Base-by-base conservation (phyloP, 2,329 filamentous ascomycete species). In the Elsinoe ampelina region DNA sequence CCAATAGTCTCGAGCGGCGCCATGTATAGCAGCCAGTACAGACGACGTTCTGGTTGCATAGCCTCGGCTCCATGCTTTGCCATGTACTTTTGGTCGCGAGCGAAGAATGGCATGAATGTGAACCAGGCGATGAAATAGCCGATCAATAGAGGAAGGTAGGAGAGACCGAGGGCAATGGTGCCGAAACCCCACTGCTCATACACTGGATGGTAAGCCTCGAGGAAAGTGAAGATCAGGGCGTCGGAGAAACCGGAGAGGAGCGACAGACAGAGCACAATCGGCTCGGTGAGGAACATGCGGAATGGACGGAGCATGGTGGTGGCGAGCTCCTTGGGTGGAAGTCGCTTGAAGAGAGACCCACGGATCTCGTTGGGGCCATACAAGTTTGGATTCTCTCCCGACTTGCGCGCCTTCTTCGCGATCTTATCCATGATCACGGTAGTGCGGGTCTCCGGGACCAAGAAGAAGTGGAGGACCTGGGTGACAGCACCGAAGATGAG, bases 401-500 rank as follows among this genome's bases (percentile, higher is more conserved):
- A 73, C 69, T 82, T 73, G 67, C 86, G 80, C 61, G 82, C 79
- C 67, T 80, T 81, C 75, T 86, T 87, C 32, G 87, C 87, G 57
- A 89, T 86, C 1, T 75, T 75, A 71, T 91, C 84, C 76, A 92
- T 82, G 72, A 91, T 76, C 59, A 90, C 81, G 2, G 85, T 89
- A 0, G 82, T 80, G 54, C 87, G 79, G 0, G 87, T 92, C 68
- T 92, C 87, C 1, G 87, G 87, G 1, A 91, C 86, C 6, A 82
- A 75, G 57, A 86, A 64, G 35, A 84, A 73, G 66, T 90, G 86
- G 3, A 86, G 65, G 3, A 80, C 30, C 66, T 90, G 86, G 5
- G 89, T 80, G 36, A 80, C 77, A 2, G 73, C 85, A 32, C 87
- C 86, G 51, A 90, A 82, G 62, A 90, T 89, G 61, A 91, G 79